Percentiles rank a stretch among this genome's conserved stretches.
Conservation (phyloP, 176 grass and related monocot genomes). For the Pontederia paniculata region DNA sequence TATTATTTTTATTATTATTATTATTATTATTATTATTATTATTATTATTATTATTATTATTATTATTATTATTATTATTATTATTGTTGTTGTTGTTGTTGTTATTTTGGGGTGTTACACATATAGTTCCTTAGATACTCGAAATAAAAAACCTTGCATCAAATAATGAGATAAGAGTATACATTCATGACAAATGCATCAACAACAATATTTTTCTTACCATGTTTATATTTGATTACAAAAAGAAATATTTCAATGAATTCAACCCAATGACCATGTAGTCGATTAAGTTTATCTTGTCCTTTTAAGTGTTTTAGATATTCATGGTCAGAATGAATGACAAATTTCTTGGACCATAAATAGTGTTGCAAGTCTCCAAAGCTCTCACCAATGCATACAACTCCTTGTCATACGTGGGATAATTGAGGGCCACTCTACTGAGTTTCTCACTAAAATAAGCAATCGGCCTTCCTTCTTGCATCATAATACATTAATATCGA, state of each 20-base stretch:
- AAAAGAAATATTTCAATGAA: not conserved
- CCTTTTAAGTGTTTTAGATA: not conserved
- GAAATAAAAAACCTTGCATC: not conserved
- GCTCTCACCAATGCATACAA: too few relatives aligned
- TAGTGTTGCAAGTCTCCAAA: too few relatives aligned
- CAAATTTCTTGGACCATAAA: not conserved
- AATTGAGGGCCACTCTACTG: too few relatives aligned
- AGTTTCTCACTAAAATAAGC: too few relatives aligned
- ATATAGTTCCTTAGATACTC: not conserved
- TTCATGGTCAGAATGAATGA: not conserved
- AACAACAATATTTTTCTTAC: not conserved
- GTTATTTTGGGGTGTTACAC: too few relatives aligned
- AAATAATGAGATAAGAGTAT: not conserved
- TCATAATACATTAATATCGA: not conserved
- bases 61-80: too few relatives aligned
- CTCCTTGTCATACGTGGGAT: not conserved
- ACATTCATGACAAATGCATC: not conserved
- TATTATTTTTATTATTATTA: too few relatives aligned
- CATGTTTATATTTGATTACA: not conserved
- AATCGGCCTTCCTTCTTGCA: too few relatives aligned
- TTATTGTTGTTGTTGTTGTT: too few relatives aligned
- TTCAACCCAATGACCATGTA: not conserved
- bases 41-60: too few relatives aligned
- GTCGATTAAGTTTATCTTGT: not conserved
- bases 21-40: too few relatives aligned